phyloP scores from a whole-genome alignment of 768 basidiomycete species.

The Daedaleopsis sinensis region DNA sequence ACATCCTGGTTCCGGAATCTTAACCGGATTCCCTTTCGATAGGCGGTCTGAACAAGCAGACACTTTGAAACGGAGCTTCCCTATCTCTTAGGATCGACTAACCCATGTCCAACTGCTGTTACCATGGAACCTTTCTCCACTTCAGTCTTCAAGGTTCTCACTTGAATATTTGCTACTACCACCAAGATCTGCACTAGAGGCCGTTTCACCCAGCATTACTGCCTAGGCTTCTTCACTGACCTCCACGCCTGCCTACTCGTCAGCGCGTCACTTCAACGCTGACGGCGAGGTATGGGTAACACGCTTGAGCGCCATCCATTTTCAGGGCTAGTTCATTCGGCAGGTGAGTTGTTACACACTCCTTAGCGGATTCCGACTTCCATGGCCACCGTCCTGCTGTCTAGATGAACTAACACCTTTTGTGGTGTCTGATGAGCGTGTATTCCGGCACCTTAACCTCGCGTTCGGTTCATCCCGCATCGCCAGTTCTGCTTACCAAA shows the following conservation, averaged over 20 bases:
- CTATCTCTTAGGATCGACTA: no score
- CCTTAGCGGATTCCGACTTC: slow-evolving; percentile 86
- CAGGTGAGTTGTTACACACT: slow-evolving; percentile 90
- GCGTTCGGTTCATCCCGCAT: slow-evolving; percentile 72
- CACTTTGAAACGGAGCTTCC: no score
- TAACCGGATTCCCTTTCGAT: no score
- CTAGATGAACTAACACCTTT: slow-evolving; percentile 86
- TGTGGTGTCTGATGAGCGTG: slow-evolving; percentile 85
- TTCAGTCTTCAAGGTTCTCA: slow-evolving; percentile 87
- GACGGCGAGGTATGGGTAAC: slow-evolving; percentile 84
- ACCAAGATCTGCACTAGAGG: slow-evolving; percentile 88
- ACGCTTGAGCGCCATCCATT: slow-evolving; percentile 90
- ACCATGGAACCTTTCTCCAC: slow-evolving; percentile 88
- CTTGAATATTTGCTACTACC: slow-evolving; percentile 89
- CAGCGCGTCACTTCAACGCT: slow-evolving; percentile 69
- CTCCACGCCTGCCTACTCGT: slow-evolving; percentile 81
- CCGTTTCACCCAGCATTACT: slow-evolving; percentile 73
- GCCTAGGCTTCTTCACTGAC: slow-evolving; percentile 79
- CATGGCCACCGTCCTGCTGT: slow-evolving; percentile 89
- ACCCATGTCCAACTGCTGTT: slow-evolving; percentile 88
- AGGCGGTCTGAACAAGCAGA: no score
- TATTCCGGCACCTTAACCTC: slow-evolving; percentile 83
- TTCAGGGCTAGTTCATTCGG: slow-evolving; percentile 91
- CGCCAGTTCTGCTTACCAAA: slow-evolving; percentile 76
- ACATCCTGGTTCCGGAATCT: no score